Evolutionary conservation across 495 filamentous ascomycete genomes (phyloP).

Genomic region (Daldinia caldariorum): DNA sequence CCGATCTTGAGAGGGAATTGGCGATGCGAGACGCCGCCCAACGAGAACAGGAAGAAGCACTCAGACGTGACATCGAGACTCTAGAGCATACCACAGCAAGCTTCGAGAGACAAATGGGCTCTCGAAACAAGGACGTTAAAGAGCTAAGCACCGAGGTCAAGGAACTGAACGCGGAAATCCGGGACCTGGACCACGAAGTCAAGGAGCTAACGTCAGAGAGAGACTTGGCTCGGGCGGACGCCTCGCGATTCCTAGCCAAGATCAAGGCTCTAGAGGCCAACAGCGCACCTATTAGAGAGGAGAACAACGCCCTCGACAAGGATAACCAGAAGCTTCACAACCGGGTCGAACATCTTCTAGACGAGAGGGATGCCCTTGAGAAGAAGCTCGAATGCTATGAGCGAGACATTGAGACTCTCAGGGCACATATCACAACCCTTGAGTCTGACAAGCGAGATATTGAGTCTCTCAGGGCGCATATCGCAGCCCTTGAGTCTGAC

Average conservation of each 20-base stretch:
- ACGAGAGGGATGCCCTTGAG: slow-evolving; percentile 29
- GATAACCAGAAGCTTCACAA: slow-evolving; percentile 24
- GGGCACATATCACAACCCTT: slow-evolving; percentile 29
- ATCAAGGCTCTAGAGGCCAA: slow-evolving; percentile 31
- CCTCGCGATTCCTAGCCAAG: slow-evolving; percentile 30
- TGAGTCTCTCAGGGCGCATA: slow-evolving; percentile 28
- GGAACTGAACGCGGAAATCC: slow-evolving; percentile 45
- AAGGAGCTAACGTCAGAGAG: slow-evolving; percentile 42
- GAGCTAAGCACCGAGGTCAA: slow-evolving; percentile 36
- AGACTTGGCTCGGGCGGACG: slow-evolving; percentile 26
- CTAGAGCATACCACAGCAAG: slow-evolving; percentile 49
- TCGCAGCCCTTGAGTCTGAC: slow-evolving; percentile 34
- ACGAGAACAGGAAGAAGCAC: slow-evolving; percentile 50
- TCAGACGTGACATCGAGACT: slow-evolving; percentile 50
- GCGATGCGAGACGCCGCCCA: slow-evolving; percentile 49
- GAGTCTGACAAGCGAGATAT: slow-evolving; percentile 39
- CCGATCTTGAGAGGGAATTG: slow-evolving; percentile 49
- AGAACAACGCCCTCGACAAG: slow-evolving; percentile 26
- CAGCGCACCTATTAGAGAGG: slow-evolving; percentile 20
- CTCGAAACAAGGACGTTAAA: slow-evolving; percentile 52
- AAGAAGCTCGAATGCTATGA: slow-evolving; percentile 32
- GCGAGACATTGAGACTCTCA: slow-evolving; percentile 35
- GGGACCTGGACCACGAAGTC: slow-evolving; percentile 53
- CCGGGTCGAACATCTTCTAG: slow-evolving; percentile 45
- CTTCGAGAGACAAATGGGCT: slow-evolving; percentile 52